These are phyloP conservation scores for Aspergillus versicolor DNA, from an alignment of 2,329 filamentous ascomycete species.

Conservation along the genomic window DNA sequence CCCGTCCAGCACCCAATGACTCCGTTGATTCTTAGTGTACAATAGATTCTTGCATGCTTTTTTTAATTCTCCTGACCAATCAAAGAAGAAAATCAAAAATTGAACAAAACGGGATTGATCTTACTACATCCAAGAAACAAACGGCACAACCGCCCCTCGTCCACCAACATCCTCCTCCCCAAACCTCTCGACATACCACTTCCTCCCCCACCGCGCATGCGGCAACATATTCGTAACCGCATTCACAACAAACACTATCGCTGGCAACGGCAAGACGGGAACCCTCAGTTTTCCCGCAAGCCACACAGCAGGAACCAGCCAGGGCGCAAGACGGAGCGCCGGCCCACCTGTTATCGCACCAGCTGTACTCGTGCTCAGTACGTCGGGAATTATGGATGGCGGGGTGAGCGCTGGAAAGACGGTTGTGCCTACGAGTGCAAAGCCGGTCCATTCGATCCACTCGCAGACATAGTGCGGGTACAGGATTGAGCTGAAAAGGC, in stretches of 20 bases:
- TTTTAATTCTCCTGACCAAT: neutral
- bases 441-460: constrained; percentile 95
- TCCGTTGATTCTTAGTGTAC: neutral
- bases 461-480: constrained; percentile 95
- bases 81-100: neutral
- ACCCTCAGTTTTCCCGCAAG: constrained; percentile 29
- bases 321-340: constrained; percentile 33
- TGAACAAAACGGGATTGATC: neutral
- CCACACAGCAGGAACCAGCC: constrained; percentile 34
- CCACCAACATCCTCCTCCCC: constrained; percentile 68
- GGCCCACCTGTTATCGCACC: constrained; percentile 1
- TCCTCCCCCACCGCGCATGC: constrained; percentile 73
- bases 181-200: constrained; percentile 88
- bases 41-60: neutral
- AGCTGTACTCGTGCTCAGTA: neutral
- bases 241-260: constrained; percentile 78
- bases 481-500: constrained; percentile 77
- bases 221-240: constrained; percentile 89
- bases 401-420: constrained; percentile 23
- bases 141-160: constrained; percentile 71
- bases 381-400: neutral
- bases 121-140: constrained; percentile 40
- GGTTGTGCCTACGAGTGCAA: constrained; percentile 61
- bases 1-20: neutral
- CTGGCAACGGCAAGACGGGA: constrained; percentile 63